These are phyloP conservation scores for Malbranchea cinnamomea DNA, from an alignment of 2,329 filamentous ascomycete genomes.

Conservation along the genomic window DNA sequence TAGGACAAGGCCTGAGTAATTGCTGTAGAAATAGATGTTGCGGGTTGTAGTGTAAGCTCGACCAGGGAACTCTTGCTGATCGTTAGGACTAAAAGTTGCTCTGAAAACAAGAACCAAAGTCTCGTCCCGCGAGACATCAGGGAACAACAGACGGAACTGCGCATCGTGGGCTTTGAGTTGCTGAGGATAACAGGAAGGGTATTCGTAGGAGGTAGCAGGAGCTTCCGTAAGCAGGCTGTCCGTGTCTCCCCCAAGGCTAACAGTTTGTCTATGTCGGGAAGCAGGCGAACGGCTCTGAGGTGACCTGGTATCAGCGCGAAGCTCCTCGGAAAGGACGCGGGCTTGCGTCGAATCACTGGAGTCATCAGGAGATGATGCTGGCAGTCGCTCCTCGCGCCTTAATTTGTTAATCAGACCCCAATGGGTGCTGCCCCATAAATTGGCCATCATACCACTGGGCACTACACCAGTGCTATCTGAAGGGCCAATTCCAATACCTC, in stretches of 20 bases:
- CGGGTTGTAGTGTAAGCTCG: slow-evolving; percentile 76
- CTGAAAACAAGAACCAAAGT: slow-evolving; percentile 84
- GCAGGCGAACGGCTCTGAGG: slow-evolving; percentile 16
- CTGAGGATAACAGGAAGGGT: slow-evolving; percentile 64
- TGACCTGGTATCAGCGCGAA: slow-evolving; percentile 11
- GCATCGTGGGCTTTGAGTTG: slow-evolving; percentile 77
- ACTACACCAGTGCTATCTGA: slow-evolving; percentile 51
- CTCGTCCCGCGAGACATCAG: slow-evolving; percentile 59
- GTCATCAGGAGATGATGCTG: slow-evolving; percentile 14
- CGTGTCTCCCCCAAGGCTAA: slow-evolving; percentile 37
- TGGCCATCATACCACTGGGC: slow-evolving; percentile 76
- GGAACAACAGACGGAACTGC: slow-evolving; percentile 86
- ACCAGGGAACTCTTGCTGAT: slow-evolving; percentile 63
- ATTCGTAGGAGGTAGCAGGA: slow-evolving; percentile 32
- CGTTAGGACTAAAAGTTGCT: slow-evolving; percentile 70
- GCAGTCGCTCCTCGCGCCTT: slow-evolving; percentile 37
- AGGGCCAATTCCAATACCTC: slow-evolving; percentile 48
- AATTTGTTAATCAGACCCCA: slow-evolving; percentile 57
- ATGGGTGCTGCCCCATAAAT: slow-evolving; percentile 80
- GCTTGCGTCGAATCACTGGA: slow-evolving; percentile 10
- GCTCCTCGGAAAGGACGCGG: slow-evolving; percentile 11
- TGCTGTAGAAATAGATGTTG: slow-evolving; percentile 91
- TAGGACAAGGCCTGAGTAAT: slow-evolving; percentile 80
- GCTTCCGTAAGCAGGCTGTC: slow-evolving; percentile 21
- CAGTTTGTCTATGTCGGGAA: slow-evolving; percentile 38